Evolutionary conservation across 2,329 filamentous ascomycete genomes (phyloP), one percentile per base, ranked within the genome.

Genomic region (Trichoderma sp.): DNA sequence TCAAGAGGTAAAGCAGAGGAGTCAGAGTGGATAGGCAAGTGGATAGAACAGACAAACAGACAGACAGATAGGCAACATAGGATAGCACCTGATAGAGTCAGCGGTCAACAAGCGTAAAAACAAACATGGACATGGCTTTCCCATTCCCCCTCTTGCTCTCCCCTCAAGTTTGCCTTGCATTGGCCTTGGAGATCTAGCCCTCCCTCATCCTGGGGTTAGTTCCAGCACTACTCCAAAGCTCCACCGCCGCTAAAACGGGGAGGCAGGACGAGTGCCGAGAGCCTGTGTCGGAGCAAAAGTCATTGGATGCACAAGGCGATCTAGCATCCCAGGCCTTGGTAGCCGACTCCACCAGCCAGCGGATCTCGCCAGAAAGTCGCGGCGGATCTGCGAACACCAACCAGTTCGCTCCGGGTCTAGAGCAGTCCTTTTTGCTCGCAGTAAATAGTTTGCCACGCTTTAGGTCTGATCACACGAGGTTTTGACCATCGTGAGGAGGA

Each of bases 1-100:
- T 91, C 77, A 91, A 91, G 84, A 82, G 89, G 79, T 91, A 74
- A 69, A 59, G 26, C 15, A 36, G 34, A 36, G 34, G 39, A 50
- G 39, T 20, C 26, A 7, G 17, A 32, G 36, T 47, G 59, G 59
- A 36, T 20, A 17, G 32, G 28, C 28, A 13, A 15, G 43, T 30
- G 26, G 43, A 39, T 39, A 65, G n/a, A 47, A 47, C 43, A 65
- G 62, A 23, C 62, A 64, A 9, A 53, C 47, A 53, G n/a, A 53
- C 20, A 53, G 15, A 20, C 47, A 23, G 47, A 53, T 20, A 53
- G 26, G 26, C 26, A 26, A 26, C 26, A 26, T 26, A 26, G 47
- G 47, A 53, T 53, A 23, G 47, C 47, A 53, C 47, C 47, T 53
- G 47, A 53, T 53, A 53, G 47, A 53, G 47, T 53, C 47, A 23